phyloP scores from a whole-genome alignment of 257 asterid genomes.

The Solanum habrochaites region DNA sequence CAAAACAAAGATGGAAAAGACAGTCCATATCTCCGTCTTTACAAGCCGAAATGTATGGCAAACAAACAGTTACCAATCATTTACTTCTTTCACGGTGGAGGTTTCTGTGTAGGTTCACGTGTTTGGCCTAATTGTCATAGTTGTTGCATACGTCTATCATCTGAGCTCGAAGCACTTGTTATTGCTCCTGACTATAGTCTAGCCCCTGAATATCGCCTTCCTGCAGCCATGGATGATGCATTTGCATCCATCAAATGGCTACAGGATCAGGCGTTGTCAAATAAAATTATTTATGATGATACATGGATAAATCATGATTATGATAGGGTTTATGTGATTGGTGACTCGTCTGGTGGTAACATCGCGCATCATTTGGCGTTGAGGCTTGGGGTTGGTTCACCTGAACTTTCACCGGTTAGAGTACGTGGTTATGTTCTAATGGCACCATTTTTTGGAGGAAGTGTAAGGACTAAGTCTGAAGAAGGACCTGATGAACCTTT shows the following conservation, averaged over 20 bases:
- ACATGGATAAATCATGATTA: constrained; percentile 37
- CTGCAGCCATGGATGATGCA: constrained; percentile 56
- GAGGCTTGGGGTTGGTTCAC: constrained; percentile 49
- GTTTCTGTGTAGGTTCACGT: constrained; percentile 65
- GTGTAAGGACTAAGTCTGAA: constrained; percentile 56
- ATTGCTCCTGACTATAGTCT: constrained; percentile 66
- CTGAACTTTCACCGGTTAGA: constrained; percentile 41
- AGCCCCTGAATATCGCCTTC: constrained; percentile 71
- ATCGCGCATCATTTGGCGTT: constrained; percentile 84
- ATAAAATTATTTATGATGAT: background rate
- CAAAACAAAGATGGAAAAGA: background rate
- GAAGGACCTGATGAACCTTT: constrained; percentile 51
- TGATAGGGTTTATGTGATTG: constrained; percentile 43
- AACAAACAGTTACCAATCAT: constrained; percentile 25
- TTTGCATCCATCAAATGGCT: constrained; percentile 46
- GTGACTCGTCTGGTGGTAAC: constrained; percentile 90
- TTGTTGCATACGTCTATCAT: constrained; percentile 61
- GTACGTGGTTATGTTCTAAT: constrained; percentile 69
- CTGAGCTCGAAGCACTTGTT: constrained; percentile 38
- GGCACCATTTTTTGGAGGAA: constrained; percentile 91
- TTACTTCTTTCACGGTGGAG: constrained; percentile 66
- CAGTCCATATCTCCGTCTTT: constrained; percentile 54
- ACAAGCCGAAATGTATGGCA: constrained; percentile 21
- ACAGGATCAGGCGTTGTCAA: constrained; percentile 24
- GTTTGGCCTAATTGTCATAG: constrained; percentile 65